Conservation (phyloP, 768 basidiomycete species). For the Lentinula sp. region DNA sequence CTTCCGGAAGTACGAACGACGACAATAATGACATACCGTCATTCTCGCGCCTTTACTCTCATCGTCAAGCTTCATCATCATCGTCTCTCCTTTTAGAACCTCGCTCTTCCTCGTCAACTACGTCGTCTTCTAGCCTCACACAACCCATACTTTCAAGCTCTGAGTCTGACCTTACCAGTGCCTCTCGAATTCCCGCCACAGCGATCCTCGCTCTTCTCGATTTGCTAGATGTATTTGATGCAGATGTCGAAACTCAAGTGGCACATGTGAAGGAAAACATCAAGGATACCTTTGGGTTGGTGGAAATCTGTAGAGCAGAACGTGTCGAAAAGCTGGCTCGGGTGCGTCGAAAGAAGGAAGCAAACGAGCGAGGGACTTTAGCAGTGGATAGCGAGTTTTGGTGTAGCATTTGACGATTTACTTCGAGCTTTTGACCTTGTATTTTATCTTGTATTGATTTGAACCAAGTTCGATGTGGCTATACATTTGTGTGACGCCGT, state of each 20-base stretch:
- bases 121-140: background rate
- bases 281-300: conserved; percentile 13
- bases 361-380: conserved; percentile 2
- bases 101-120: background rate
- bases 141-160: background rate
- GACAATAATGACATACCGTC: background rate
- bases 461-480: background rate
- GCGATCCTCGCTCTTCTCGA: conserved; percentile 23
- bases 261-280: conserved; percentile 17
- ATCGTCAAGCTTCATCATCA: background rate
- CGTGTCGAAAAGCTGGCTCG: conserved; percentile 1
- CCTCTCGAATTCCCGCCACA: conserved; percentile 13
- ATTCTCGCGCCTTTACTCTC: background rate
- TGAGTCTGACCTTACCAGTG: conserved; percentile 1
- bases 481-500: background rate
- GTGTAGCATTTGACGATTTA: conserved; percentile 8
- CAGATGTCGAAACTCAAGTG: conserved; percentile 21
- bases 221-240: conserved; percentile 27
- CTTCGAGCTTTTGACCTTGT: background rate
- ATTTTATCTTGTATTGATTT: background rate
- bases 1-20: background rate
- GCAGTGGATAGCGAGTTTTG: conserved; percentile 10
- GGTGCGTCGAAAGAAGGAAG: background rate
- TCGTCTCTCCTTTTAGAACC: background rate
- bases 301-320: conserved; percentile 16